Conservation (phyloP, 139 green algal species). For the Chlamydomonas sphaeroides region DNA sequence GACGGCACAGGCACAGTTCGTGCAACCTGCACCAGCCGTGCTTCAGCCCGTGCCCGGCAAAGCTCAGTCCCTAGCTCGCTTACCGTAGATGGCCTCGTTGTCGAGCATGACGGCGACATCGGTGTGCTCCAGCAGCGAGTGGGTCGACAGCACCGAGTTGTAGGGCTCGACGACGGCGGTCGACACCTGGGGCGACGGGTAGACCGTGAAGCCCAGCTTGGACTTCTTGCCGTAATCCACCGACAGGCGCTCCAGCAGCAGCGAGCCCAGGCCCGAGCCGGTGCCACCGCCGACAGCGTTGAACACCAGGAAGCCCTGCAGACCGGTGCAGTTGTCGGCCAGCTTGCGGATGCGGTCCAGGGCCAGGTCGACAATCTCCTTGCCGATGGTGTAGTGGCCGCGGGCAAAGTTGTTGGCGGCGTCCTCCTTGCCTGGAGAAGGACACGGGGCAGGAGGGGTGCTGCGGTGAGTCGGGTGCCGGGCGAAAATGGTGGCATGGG, state of each 20-base stretch:
- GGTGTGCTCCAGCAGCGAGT: slow-evolving; percentile 98
- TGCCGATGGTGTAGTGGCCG: slow-evolving; percentile 94
- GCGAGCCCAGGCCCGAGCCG: slow-evolving; percentile 94
- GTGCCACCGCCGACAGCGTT: slow-evolving; percentile 96
- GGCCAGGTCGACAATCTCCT: slow-evolving; percentile 96
- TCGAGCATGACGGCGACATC: slow-evolving; percentile 97
- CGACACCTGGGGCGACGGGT: slow-evolving; percentile 95
- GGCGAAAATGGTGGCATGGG: no score
- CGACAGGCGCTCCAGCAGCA: slow-evolving; percentile 96
- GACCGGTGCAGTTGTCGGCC: slow-evolving; percentile 96
- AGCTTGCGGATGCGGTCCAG: slow-evolving; percentile 95
- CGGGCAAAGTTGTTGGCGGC: slow-evolving; percentile 76
- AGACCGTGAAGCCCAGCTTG: slow-evolving; percentile 98
- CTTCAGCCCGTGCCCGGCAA: no score
- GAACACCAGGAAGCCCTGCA: slow-evolving; percentile 98
- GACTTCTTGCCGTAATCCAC: slow-evolving; percentile 99
- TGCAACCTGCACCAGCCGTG: no score
- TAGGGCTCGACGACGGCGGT: slow-evolving; percentile 97
- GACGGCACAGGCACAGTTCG: no score
- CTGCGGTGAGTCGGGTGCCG: no score
- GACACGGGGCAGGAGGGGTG: no score
- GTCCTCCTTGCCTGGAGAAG: slow-evolving; percentile 95
- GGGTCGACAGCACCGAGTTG: slow-evolving; percentile 97
- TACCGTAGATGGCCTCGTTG: slow-evolving; percentile 97
- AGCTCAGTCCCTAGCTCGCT: neutral